These are phyloP conservation scores for Hymenoscyphus linearis DNA, from an alignment of 2,329 filamentous ascomycete species.

Conservation along the genomic window DNA sequence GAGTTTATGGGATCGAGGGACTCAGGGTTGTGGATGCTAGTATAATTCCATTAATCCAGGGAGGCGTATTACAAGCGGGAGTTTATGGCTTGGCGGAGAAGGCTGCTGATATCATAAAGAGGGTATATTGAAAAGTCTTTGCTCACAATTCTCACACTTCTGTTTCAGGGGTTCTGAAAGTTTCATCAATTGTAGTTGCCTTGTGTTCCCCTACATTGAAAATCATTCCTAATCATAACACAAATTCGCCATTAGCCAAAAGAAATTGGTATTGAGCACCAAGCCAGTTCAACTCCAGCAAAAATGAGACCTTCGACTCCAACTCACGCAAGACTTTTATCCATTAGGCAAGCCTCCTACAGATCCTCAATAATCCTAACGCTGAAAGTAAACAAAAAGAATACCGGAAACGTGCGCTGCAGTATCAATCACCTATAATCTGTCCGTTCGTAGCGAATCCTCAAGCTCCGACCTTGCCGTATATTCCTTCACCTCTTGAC, in stretches of 20 bases:
- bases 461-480: neutral
- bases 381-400: neutral
- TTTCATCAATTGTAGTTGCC: too few relatives aligned
- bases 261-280: neutral
- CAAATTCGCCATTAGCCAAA: neutral
- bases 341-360: neutral
- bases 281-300: neutral
- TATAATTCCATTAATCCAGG: conserved; percentile 4
- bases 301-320: neutral
- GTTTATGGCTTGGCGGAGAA: conserved; percentile 6
- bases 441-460: neutral
- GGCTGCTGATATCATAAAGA: conserved; percentile 4
- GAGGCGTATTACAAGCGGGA: neutral
- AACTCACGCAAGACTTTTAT: neutral
- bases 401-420: too few relatives aligned
- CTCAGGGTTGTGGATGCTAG: conserved; percentile 12
- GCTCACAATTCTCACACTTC: too few relatives aligned
- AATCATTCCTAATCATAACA: neutral
- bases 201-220: neutral
- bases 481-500: neutral
- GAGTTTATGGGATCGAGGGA: conserved; percentile 17
- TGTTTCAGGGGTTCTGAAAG: too few relatives aligned
- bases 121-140: neutral
- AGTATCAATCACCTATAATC: neutral
- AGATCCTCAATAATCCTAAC: neutral